phyloP scores from a whole-genome alignment of 352 stramenopile species.

The Globisporangium barbulae region DNA sequence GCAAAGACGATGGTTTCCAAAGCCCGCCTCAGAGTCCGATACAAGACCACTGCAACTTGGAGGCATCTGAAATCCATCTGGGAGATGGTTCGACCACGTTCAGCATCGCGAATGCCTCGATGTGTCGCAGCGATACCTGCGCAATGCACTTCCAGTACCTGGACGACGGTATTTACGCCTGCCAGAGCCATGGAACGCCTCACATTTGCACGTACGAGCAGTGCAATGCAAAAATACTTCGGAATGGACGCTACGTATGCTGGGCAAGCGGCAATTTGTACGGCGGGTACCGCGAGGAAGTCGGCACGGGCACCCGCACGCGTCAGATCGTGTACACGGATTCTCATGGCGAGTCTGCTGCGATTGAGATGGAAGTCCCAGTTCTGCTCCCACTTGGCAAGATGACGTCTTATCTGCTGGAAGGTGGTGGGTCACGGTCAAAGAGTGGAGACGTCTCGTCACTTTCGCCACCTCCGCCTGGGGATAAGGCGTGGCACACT shows the following conservation, averaged over 20 bases:
- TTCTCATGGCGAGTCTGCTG: conserved; percentile 38
- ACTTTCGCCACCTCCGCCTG: conserved; percentile 55
- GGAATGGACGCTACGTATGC: conserved; percentile 56
- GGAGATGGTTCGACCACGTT: conserved; percentile 59
- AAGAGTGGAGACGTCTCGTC: conserved; percentile 37
- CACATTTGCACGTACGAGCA: conserved; percentile 79
- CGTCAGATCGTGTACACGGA: conserved; percentile 60
- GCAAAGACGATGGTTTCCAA: conserved; percentile 17
- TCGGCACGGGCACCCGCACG: conserved; percentile 56
- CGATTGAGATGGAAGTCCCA: conserved; percentile 75
- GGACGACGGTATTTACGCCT: conserved; percentile 73
- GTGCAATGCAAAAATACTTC: conserved; percentile 56
- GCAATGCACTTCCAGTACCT: conserved; percentile 54
- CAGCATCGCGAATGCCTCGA: conserved; percentile 32
- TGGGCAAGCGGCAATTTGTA: conserved; percentile 67
- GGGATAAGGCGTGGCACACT: conserved; percentile 42
- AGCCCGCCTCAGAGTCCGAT: conserved; percentile 2
- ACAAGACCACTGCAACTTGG: conserved; percentile 27
- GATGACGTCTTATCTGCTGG: conserved; percentile 59
- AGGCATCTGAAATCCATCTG: conserved; percentile 53
- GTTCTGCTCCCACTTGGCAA: conserved; percentile 61
- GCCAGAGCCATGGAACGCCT: conserved; percentile 53
- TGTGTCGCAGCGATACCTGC: conserved; percentile 42
- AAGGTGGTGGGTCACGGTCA: conserved; percentile 24
- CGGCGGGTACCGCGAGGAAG: conserved; percentile 53